Conservation (phyloP, 2,329 filamentous ascomycete species). For the Cryphonectria japonica region DNA sequence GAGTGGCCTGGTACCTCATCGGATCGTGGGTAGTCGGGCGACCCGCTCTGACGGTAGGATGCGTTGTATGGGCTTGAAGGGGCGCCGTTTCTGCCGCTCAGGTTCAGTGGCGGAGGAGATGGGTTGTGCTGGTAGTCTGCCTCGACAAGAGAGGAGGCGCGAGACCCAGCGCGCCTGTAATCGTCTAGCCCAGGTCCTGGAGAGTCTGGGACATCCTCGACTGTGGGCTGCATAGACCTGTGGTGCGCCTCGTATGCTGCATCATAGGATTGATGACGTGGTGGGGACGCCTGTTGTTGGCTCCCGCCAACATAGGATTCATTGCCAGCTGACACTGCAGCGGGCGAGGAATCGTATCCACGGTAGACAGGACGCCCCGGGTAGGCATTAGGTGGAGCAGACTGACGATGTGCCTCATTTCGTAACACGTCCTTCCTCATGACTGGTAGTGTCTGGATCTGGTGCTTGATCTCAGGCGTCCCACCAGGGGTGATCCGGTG, state of each 20-base stretch:
- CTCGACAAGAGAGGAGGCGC: conserved; percentile 36
- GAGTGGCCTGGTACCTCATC: conserved; percentile 33
- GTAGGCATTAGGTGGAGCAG: conserved; percentile 49
- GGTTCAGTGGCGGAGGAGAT: conserved; percentile 50
- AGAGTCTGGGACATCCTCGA: conserved; percentile 66
- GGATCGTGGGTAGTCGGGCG: conserved; percentile 36
- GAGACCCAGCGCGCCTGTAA: conserved; percentile 35
- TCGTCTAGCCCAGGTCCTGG: conserved; percentile 38
- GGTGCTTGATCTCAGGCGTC: conserved; percentile 20
- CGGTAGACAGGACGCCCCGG: conserved; percentile 59
- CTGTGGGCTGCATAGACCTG: conserved; percentile 63
- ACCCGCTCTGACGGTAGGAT: conserved; percentile 36
- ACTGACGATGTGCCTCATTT: conserved; percentile 60
- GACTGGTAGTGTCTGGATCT: conserved; percentile 42
- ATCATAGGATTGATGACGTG: conserved; percentile 58
- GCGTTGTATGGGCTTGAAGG: conserved; percentile 35
- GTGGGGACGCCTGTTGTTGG: conserved; percentile 40
- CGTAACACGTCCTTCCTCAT: conserved; percentile 64
- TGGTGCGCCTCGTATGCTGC: conserved; percentile 49
- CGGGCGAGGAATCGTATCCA: conserved; percentile 53
- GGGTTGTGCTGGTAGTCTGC: conserved; percentile 44
- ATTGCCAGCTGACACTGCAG: conserved; percentile 37
- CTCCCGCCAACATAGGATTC: conserved; percentile 40
- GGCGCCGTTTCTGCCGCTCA: conserved; percentile 43
- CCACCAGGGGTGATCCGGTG: conserved; percentile 50